These are phyloP conservation scores for Leucoagaricus sp. DNA, from an alignment of 1,284 basidiomycete genomes.

Conservation along the genomic window DNA sequence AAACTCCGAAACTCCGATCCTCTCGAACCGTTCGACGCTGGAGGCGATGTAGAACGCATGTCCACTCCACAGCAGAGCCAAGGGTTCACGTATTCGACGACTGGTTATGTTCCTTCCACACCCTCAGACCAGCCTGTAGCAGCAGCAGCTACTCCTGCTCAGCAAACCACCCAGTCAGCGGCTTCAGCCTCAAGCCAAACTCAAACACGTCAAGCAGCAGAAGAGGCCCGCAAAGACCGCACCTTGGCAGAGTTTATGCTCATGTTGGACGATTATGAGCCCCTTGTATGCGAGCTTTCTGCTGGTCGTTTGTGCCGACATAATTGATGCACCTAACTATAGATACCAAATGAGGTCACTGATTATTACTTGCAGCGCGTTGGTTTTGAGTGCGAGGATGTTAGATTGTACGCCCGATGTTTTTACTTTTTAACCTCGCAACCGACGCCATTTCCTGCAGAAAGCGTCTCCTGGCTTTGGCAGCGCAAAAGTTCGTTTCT, in stretches of 20 bases:
- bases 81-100: constrained; percentile 33
- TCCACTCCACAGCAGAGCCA: constrained; percentile 33
- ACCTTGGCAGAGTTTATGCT: constrained; percentile 93
- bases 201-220: constrained; percentile 69
- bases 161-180: constrained; percentile 16
- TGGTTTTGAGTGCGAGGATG: constrained; percentile 95
- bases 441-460: too few species aligned
- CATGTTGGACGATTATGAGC: constrained; percentile 96
- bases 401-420: constrained; percentile 64
- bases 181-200: constrained; percentile 30
- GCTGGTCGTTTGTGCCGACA: not conserved
- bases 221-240: constrained; percentile 85
- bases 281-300: constrained; percentile 62
- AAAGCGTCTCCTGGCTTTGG: constrained; percentile 93
- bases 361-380: constrained; percentile 97
- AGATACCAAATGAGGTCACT: constrained; percentile 99
- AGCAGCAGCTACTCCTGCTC: constrained; percentile 24
- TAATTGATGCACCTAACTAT: constrained; percentile 9
- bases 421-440: not conserved
- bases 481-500: constrained; percentile 97
- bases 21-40: constrained; percentile 18
- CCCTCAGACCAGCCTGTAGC: constrained; percentile 25
- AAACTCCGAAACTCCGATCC: constrained; percentile 15
- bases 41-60: constrained; percentile 26
- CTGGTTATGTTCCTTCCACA: constrained; percentile 14